A percentile compares a stretch with the other conserved stretches of the same genome.
Conservation (phyloP, 148 eudicot species). For the Selenicereus undatus region DNA sequence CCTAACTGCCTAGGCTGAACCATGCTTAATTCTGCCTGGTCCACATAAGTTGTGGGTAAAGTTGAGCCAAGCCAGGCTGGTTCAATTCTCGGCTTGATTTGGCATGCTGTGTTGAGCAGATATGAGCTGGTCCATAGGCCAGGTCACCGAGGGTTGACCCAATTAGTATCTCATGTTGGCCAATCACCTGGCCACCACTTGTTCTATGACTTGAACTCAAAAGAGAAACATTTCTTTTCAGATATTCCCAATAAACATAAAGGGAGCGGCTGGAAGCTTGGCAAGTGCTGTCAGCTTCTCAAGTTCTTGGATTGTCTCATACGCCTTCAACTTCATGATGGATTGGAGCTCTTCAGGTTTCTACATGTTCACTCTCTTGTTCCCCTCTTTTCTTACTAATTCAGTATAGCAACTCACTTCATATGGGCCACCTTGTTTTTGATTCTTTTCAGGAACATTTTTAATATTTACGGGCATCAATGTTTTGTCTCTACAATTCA, state of each 20-base stretch:
- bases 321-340: conserved; percentile 68
- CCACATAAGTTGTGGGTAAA: too few species aligned
- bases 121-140: too few species aligned
- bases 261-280: conserved; percentile 84
- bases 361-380: background rate
- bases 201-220: background rate
- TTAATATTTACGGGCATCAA: conserved; percentile 49
- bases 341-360: conserved; percentile 75
- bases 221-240: conserved; percentile 23
- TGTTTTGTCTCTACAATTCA: conserved; percentile 59
- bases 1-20: too few species aligned
- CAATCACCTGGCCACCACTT: background rate
- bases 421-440: background rate
- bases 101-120: too few species aligned
- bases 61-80: too few species aligned
- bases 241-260: conserved; percentile 89
- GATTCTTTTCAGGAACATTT: conserved; percentile 72
- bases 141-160: background rate
- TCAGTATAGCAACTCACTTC: too few species aligned
- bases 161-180: background rate
- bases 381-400: background rate
- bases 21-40: too few species aligned
- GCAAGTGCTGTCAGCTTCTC: conserved; percentile 79
- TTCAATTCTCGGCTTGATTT: too few species aligned
- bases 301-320: conserved; percentile 82